Evolutionary conservation across 1,139 yeast species (phyloP).

Genomic region (Geotrichum bryndzae): DNA sequence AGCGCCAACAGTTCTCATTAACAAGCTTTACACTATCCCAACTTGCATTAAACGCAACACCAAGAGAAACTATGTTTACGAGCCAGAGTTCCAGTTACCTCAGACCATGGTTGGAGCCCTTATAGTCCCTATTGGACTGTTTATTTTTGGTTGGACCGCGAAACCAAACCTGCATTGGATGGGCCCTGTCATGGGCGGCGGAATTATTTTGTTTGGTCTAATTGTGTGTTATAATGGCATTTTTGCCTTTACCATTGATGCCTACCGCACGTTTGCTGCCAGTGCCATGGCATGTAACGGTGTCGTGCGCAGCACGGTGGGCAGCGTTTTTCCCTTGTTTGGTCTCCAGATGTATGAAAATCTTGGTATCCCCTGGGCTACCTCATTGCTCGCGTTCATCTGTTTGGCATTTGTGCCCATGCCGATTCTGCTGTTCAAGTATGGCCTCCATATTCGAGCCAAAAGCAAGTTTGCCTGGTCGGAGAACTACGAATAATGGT

Average conservation of each 20-base stretch:
- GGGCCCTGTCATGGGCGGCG: constrained; percentile 69
- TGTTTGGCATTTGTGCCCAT: constrained; percentile 55
- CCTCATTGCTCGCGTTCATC: constrained; percentile 49
- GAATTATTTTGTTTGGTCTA: constrained; percentile 69
- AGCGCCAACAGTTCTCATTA: constrained; percentile 22
- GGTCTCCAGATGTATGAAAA: constrained; percentile 49
- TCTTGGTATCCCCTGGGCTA: constrained; percentile 56
- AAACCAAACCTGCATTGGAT: constrained; percentile 76
- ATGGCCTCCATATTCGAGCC: constrained; percentile 53
- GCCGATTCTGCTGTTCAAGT: constrained; percentile 54
- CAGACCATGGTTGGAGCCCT: constrained; percentile 68
- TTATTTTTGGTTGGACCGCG: constrained; percentile 56
- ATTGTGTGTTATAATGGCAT: constrained; percentile 49
- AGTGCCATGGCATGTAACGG: constrained; percentile 70
- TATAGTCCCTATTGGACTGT: constrained; percentile 53
- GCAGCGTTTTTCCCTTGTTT: constrained; percentile 65
- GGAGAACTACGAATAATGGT: neutral
- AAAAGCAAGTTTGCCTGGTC: constrained; percentile 35
- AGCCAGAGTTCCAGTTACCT: constrained; percentile 65
- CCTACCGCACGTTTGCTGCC: constrained; percentile 53
- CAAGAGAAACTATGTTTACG: constrained; percentile 13
- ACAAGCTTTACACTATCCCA: constrained; percentile 15
- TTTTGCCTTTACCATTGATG: constrained; percentile 50
- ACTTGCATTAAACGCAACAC: constrained; percentile 17
- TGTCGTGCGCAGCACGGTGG: constrained; percentile 53